Conservation (phyloP, 1,139 yeast species). For the Geotrichum aggregatum region DNA sequence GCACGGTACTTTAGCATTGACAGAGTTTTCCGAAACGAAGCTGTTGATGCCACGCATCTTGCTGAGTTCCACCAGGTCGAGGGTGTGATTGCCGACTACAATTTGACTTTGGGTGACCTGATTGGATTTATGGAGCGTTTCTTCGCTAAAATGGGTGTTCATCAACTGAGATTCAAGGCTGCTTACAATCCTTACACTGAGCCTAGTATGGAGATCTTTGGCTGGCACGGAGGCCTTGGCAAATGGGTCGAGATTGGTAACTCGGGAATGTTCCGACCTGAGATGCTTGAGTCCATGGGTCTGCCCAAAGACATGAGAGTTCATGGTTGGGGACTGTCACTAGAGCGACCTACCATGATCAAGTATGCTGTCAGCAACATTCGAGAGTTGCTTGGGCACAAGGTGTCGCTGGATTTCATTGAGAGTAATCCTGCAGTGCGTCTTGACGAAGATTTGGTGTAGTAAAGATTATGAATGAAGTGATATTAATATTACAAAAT, state of each 20-base stretch:
- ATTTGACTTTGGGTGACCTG: slow-evolving; percentile 89
- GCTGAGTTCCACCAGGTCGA: slow-evolving; percentile 99
- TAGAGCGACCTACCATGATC: slow-evolving; percentile 99
- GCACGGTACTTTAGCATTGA: slow-evolving; percentile 92
- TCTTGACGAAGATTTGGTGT: slow-evolving; percentile 59
- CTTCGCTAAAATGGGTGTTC: slow-evolving; percentile 96
- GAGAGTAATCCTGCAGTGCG: slow-evolving; percentile 97
- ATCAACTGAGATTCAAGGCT: slow-evolving; percentile 91
- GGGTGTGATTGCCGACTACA: slow-evolving; percentile 97
- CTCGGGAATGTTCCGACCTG: slow-evolving; percentile 99
- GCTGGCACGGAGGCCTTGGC: slow-evolving; percentile 89
- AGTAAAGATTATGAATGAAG: neutral
- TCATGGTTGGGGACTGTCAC: slow-evolving; percentile 94
- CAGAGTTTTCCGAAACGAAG: slow-evolving; percentile 98
- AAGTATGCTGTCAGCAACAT: slow-evolving; percentile 94
- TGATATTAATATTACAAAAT: too few relatives aligned
- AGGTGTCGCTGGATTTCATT: slow-evolving; percentile 86
- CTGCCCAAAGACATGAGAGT: slow-evolving; percentile 91
- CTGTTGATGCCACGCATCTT: slow-evolving; percentile 99
- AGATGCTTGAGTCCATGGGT: slow-evolving; percentile 98
- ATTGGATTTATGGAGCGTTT: slow-evolving; percentile 98
- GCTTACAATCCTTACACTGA: slow-evolving; percentile 99
- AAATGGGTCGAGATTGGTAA: slow-evolving; percentile 99
- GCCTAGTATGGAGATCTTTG: slow-evolving; percentile 95
- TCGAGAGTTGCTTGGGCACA: slow-evolving; percentile 91